Conservation (phyloP, 1,284 basidiomycete genomes). For the Ustilago sp. region DNA sequence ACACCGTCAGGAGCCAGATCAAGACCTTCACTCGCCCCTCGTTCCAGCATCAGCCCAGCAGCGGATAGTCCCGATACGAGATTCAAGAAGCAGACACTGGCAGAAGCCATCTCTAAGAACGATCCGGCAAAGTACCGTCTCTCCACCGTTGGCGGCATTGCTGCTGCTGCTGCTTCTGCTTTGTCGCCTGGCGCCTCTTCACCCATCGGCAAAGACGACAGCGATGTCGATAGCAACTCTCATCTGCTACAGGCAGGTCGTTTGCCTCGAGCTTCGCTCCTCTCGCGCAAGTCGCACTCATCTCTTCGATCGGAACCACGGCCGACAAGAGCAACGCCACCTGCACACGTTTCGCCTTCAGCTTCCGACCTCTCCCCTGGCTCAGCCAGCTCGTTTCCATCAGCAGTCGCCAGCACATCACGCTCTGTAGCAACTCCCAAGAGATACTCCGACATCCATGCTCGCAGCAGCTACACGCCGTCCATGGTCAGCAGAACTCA, state of each 20-base stretch:
- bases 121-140: conserved; percentile 55
- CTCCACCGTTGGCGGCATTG: neutral
- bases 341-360: conserved; percentile 28
- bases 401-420: conserved; percentile 14
- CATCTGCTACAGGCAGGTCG: conserved; percentile 42
- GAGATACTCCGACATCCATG: conserved; percentile 40
- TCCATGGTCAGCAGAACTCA: conserved; percentile 29
- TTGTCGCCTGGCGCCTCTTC: conserved; percentile 19
- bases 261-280: conserved; percentile 35
- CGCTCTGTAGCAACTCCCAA: conserved; percentile 37
- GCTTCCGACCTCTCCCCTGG: conserved; percentile 32
- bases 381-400: conserved; percentile 16
- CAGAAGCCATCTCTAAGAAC: conserved; percentile 52
- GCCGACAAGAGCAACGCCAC: conserved; percentile 15
- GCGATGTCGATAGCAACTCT: conserved; percentile 32
- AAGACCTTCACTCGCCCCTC: conserved; percentile 21
- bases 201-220: conserved; percentile 16
- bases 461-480: conserved; percentile 18
- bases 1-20: conserved; percentile 32
- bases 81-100: conserved; percentile 49
- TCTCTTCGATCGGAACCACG: conserved; percentile 44
- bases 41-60: conserved; percentile 26
- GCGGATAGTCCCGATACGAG: conserved; percentile 46
- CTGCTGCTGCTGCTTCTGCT: conserved; percentile 13
- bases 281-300: conserved; percentile 37